Conservation (phyloP, 2,329 filamentous ascomycete genomes). For the Penicillium sp. region DNA sequence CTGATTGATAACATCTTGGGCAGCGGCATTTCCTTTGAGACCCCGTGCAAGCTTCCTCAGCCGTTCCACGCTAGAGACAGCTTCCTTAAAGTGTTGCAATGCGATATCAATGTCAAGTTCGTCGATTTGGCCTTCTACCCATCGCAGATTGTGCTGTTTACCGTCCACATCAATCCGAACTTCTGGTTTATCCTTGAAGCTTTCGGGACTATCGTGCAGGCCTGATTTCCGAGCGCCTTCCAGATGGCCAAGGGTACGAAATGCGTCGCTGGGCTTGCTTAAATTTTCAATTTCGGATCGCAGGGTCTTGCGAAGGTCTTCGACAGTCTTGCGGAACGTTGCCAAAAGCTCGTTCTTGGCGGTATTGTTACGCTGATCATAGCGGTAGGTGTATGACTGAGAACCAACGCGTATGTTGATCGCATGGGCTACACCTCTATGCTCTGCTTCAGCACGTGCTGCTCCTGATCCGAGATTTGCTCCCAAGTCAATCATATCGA, state of each 20-base stretch:
- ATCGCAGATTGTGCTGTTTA: constrained; percentile 91
- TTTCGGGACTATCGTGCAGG: constrained; percentile 71
- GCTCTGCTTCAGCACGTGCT: constrained; percentile 40
- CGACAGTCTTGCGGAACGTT: constrained; percentile 87
- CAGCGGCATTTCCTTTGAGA: constrained; percentile 79
- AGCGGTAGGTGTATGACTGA: constrained; percentile 92
- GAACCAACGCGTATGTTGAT: constrained; percentile 86
- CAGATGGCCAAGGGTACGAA: constrained; percentile 78
- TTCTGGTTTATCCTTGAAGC: constrained; percentile 65
- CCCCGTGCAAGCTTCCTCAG: constrained; percentile 73
- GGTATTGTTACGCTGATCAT: constrained; percentile 71
- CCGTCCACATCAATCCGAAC: constrained; percentile 94
- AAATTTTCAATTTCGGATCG: constrained; percentile 84
- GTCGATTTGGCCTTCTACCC: constrained; percentile 93
- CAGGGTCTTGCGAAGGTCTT: constrained; percentile 80
- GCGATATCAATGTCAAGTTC: constrained; percentile 95
- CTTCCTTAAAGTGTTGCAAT: constrained; percentile 79
- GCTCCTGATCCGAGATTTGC: constrained; percentile 38
- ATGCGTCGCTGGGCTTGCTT: constrained; percentile 77
- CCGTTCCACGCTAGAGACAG: constrained; percentile 79
- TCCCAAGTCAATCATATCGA: constrained; percentile 86
- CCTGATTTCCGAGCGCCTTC: constrained; percentile 77
- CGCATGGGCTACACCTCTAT: constrained; percentile 69
- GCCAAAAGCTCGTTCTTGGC: constrained; percentile 80
- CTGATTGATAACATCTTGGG: constrained; percentile 86